A percentile compares a stretch with the other conserved stretches of the same genome.
Evolutionary conservation across 2,329 filamentous ascomycete genomes (phyloP).

Genomic region (Sclerotinia trifoliorum): DNA sequence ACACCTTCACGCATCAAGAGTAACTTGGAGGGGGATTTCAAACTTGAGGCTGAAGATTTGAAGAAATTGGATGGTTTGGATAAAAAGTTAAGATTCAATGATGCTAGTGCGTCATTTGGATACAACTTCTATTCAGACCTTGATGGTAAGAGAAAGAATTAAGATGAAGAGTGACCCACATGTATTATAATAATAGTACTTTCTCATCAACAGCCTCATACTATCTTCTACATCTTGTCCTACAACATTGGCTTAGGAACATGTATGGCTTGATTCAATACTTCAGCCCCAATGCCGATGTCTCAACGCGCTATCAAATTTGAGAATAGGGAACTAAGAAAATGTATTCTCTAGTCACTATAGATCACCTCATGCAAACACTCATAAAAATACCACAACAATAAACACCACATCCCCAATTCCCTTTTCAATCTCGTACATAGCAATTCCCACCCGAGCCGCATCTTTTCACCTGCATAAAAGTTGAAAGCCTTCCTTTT

Average conservation of each 20-base stretch:
- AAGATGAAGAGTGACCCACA: neutral
- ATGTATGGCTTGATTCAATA: neutral
- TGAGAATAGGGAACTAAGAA: no score
- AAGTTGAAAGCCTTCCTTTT: neutral
- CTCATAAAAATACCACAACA: neutral
- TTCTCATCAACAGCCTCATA: neutral
- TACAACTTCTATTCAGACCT: conserved; percentile 58
- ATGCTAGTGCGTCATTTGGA: conserved; percentile 55
- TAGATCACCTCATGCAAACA: neutral
- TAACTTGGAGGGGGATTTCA: conserved; percentile 65
- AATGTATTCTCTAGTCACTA: neutral
- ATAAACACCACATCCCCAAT: neutral
- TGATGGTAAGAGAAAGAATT: conserved; percentile 51
- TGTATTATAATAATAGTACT: neutral
- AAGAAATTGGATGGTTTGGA: conserved; percentile 51
- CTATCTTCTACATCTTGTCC: neutral
- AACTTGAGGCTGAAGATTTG: conserved; percentile 56
- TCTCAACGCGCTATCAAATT: neutral
- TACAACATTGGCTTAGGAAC: neutral
- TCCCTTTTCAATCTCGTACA: neutral
- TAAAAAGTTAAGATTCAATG: conserved; percentile 62
- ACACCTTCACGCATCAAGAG: conserved; percentile 57
- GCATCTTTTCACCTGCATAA: neutral
- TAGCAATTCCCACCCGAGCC: neutral
- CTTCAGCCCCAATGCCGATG: neutral